Percentiles rank a stretch among this genome's conserved stretches.
Evolutionary conservation across 768 basidiomycete species (phyloP).

Genomic region (Pleurotus cornucopiae): DNA sequence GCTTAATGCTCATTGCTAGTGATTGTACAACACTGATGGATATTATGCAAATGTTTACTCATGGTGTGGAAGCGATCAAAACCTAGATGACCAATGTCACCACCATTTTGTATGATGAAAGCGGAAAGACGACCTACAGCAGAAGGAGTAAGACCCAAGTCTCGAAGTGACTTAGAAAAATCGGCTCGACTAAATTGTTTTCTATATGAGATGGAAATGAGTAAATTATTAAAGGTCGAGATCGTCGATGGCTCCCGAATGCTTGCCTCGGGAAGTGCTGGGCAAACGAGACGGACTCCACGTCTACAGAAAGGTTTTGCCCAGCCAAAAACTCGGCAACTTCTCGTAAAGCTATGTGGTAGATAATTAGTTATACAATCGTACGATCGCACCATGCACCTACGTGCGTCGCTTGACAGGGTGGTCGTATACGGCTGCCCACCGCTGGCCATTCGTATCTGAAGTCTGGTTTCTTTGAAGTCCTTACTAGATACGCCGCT

Average conservation of each 20-base stretch:
- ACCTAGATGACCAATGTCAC: neutral
- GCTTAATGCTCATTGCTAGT: too few relatives aligned
- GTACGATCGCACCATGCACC: conserved; percentile 20
- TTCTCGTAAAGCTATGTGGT: conserved; percentile 70
- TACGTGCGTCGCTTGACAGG: conserved; percentile 74
- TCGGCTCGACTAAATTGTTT: conserved; percentile 74
- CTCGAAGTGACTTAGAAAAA: conserved; percentile 74
- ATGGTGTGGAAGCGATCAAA: neutral
- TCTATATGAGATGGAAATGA: conserved; percentile 31
- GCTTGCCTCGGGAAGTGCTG: conserved; percentile 82
- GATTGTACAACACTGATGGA: too few relatives aligned
- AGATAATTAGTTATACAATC: neutral
- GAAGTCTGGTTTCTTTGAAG: conserved; percentile 83
- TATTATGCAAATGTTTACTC: neutral
- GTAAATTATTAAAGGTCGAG: neutral
- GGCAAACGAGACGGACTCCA: conserved; percentile 74
- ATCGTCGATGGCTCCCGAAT: neutral
- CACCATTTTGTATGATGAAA: conserved; percentile 1
- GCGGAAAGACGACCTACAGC: conserved; percentile 49
- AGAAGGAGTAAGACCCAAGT: conserved; percentile 87
- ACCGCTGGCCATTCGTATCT: conserved; percentile 82
- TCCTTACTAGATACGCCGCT: conserved; percentile 60
- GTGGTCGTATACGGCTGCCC: conserved; percentile 80
- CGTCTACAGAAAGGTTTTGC: conserved; percentile 64
- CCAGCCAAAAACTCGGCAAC: conserved; percentile 87